Evolutionary conservation across 495 filamentous ascomycete genomes (phyloP), one percentile per base, ranked within the genome.

Genomic region (Aspergillus steynii): DNA sequence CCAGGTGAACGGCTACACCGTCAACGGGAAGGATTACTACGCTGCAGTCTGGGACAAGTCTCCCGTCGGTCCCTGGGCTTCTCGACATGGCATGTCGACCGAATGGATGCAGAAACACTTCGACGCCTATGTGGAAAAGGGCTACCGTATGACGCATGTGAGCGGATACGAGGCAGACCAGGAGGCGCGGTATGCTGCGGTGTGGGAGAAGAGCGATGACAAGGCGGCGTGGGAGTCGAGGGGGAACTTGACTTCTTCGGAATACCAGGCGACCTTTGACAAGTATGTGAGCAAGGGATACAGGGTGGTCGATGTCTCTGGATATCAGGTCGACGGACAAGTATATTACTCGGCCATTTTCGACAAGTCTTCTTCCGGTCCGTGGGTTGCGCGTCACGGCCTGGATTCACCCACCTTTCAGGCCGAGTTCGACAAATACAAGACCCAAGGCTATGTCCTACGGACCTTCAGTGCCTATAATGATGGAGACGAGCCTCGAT

Each of bases 1-100:
- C 2, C 53, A 66, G 29, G 66, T 69, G 8, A 64, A 69, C 27
- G 64, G 64, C 9, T 69, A 69, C 52, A 56, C 55, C 9, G 51
- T 66, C 25, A 53, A 56, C 28, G 55, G 49, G 14, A 53, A 31
- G 2, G 60, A 45, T 25, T 64, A 61, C 31, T 69, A 64, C 29
- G 61, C 66, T 29, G 66, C 66, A 7, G 59, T 69, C 20, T 69
- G 66, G 66, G 63, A 66, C 32, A 66, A 66, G 46, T 57, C 47
- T 26, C 42, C 59, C 3, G 46, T 58, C 4, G 57, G 58, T 1
- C 47, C 64, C 29, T 57, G 57, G 56, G n/a, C 42, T 8, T 51
- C 66, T 1, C 51, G 61, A 56, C 64, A 66, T 50, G 64, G 61
- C 53, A 63, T 66, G 60, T 32, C 51, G 4, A 42, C 14, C 49